These are phyloP conservation scores for Solioccasus polychromus DNA, from an alignment of 768 basidiomycete genomes.

Conservation along the genomic window DNA sequence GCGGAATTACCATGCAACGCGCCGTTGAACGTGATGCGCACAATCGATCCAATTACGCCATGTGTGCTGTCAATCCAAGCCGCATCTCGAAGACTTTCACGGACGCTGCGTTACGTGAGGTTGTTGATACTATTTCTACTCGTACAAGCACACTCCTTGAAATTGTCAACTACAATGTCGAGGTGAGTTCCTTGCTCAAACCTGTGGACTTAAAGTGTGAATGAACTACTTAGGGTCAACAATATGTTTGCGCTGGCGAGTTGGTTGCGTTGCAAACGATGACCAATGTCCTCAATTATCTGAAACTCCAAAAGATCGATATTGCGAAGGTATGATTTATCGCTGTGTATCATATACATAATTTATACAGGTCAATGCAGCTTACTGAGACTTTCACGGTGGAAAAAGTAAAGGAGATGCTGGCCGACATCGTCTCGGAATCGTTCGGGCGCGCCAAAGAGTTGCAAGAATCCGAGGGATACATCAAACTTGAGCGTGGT, in stretches of 20 bases:
- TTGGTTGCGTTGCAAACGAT: slow-evolving; percentile 89
- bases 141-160: slow-evolving; percentile 83
- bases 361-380: slow-evolving; percentile 36
- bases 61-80: slow-evolving; percentile 99
- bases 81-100: slow-evolving; percentile 93
- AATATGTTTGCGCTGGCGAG: slow-evolving; percentile 99
- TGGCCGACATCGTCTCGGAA: slow-evolving; percentile 84
- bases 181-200: slow-evolving; percentile 45
- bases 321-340: slow-evolving; percentile 64
- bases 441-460: slow-evolving; percentile 74
- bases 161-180: slow-evolving; percentile 96
- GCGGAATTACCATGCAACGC: slow-evolving; percentile 99
- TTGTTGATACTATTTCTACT: slow-evolving; percentile 86
- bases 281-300: slow-evolving; percentile 94
- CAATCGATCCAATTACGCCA: slow-evolving; percentile 94
- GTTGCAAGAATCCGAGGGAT: slow-evolving; percentile 77
- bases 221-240: slow-evolving; percentile 71
- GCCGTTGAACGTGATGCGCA: slow-evolving; percentile 94
- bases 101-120: slow-evolving; percentile 93
- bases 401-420: slow-evolving; percentile 96
- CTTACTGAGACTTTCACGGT: slow-evolving; percentile 83
- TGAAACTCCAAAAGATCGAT: slow-evolving; percentile 96
- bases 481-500: slow-evolving; percentile 93
- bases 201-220: not conserved
- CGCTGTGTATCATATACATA: not conserved